Base-by-base conservation (phyloP, 1,284 basidiomycete species). In the Fomitopsis betulina region DNA sequence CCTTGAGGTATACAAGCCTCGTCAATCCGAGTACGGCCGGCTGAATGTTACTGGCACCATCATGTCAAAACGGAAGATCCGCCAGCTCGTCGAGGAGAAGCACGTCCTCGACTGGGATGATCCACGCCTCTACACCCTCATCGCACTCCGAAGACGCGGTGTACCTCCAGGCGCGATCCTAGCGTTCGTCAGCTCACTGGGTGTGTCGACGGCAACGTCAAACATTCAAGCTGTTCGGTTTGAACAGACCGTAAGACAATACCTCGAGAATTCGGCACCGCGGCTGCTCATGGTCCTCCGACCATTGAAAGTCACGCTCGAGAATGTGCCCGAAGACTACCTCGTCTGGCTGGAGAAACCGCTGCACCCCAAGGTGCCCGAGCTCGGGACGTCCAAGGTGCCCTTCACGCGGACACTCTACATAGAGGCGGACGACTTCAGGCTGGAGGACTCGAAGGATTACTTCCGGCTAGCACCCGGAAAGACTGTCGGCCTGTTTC, bases 401-500 rank as follows among this genome's bases (percentile, higher is more conserved):
- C 93, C 94, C 3, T 95, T 98, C 74, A 93, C 96, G 13, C 87
- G 89, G 49, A 89, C 86, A 17, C 80, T 99, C 58, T 99, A 93
- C 76, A 98, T 99, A 68, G 96, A 99, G 64, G 78, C 81, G 30
- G 93, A 96, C 60, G 97, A 99, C 75, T 99, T 99, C 83, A 83
- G 96, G 55, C 76, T 89, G 30, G 85, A 91, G 66, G 96, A 97
- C 69, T 93, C 93, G 19, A 88, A 90, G 63, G 96, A 99, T 72
- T 99, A 98, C 77, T 99, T 97, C 86, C 89, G 97, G 23, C 85
- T 99, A 43, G 95, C 96, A 2, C 97, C 97, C 3, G 95, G 95
- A 47, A 98, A 98, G 79, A 94, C 93, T 0, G 96, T 99, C 45
- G 97, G 97, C 27, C 79, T 99, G 33, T 96, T 98, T 80, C 91